Evolutionary conservation across 352 stramenopile genomes (phyloP).

Genomic region (Pythium brachiatum): DNA sequence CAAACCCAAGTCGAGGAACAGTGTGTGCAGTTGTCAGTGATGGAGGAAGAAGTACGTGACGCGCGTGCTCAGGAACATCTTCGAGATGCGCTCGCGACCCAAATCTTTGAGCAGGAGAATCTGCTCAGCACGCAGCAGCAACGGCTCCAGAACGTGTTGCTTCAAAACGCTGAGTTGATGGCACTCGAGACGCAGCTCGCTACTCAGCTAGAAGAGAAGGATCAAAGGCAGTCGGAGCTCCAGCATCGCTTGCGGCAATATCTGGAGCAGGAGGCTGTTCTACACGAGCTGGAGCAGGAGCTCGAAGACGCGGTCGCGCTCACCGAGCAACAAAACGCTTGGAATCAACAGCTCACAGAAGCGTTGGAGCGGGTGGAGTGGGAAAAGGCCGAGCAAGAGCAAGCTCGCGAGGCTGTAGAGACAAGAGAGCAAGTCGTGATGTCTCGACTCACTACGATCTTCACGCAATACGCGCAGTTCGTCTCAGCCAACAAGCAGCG

Average conservation of each 20-base stretch:
- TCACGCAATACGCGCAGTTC: constrained; percentile 27
- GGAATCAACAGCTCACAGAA: constrained; percentile 25
- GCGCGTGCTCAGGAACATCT: constrained; percentile 25
- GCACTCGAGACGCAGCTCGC: constrained; percentile 28
- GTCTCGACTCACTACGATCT: constrained; percentile 20
- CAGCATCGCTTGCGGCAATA: constrained; percentile 1
- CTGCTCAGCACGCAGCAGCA: constrained; percentile 28
- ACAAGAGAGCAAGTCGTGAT: constrained; percentile 21
- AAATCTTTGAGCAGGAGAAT: constrained; percentile 41
- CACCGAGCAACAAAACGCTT: constrained; percentile 28
- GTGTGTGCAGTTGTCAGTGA: constrained; percentile 15
- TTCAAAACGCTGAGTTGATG: constrained; percentile 36
- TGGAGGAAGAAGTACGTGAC: constrained; percentile 16
- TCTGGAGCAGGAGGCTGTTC: constrained; percentile 7
- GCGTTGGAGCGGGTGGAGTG: constrained; percentile 21
- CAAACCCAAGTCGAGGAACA: constrained; percentile 23
- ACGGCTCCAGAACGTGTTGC: constrained; percentile 31
- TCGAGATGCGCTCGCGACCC: constrained; percentile 28
- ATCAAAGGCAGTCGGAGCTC: background rate
- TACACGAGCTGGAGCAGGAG: constrained; percentile 25
- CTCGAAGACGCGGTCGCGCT: constrained; percentile 22
- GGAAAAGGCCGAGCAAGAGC: constrained; percentile 21
- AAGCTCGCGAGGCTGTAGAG: constrained; percentile 18
- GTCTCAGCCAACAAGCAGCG: constrained; percentile 20
- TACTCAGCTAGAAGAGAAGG: constrained; percentile 10